Conservation (phyloP, 176 grass and related monocot species). For the Elaeis guineensis region DNA sequence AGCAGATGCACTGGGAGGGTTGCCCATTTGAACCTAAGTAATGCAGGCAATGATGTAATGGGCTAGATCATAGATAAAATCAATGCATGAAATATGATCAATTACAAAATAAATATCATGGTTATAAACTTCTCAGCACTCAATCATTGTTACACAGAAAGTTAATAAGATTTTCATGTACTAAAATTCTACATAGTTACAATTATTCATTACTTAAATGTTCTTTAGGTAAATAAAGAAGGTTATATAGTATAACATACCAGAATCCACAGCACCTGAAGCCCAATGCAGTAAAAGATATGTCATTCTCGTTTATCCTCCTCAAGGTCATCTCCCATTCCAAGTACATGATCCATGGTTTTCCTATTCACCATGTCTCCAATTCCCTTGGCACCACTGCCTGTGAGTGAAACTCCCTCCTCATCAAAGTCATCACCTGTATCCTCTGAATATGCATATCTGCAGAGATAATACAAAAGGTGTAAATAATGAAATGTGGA, state of each 20-base stretch:
- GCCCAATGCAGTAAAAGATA: conserved; percentile 11
- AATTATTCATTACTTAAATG: too few species aligned
- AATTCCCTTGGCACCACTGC: conserved; percentile 66
- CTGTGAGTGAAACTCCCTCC: conserved; percentile 77
- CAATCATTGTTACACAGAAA: too few species aligned
- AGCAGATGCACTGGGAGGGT: too few species aligned
- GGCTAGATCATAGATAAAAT: too few species aligned
- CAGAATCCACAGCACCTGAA: conserved; percentile 3
- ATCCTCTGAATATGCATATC: conserved; percentile 91
- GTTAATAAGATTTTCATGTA: too few species aligned
- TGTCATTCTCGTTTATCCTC: conserved; percentile 85
- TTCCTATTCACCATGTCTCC: conserved; percentile 79
- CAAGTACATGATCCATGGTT: conserved; percentile 45
- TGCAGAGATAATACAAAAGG: conserved; percentile 25
- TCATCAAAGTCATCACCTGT: conserved; percentile 77
- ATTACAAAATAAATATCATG: too few species aligned
- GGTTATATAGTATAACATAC: not conserved
- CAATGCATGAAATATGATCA: too few species aligned
- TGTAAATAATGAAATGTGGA: not conserved
- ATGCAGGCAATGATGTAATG: too few species aligned
- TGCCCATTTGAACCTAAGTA: too few species aligned
- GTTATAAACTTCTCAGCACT: too few species aligned
- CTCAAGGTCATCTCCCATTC: conserved; percentile 29
- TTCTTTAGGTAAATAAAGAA: too few species aligned
- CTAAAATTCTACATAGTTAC: too few species aligned